Conservation (phyloP, 352 stramenopile genomes). For the Phytophthora cajani region DNA sequence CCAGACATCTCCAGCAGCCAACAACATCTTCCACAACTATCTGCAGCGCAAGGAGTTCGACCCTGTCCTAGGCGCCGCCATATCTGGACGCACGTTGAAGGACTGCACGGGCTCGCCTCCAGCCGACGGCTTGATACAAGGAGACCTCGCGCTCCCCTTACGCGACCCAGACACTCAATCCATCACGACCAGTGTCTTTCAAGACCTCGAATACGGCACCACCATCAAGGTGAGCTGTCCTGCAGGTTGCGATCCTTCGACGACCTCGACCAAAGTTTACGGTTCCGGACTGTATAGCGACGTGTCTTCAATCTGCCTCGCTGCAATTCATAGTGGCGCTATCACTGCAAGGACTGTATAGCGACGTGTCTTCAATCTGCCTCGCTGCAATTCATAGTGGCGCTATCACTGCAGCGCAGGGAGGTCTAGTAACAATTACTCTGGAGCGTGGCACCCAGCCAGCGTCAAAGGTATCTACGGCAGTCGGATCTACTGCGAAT, state of each 20-base stretch:
- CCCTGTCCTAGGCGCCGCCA: conserved; percentile 49
- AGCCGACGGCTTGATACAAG: conserved; percentile 81
- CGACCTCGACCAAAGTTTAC: conserved; percentile 42
- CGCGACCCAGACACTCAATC: conserved; percentile 24
- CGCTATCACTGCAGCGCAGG: conserved; percentile 48
- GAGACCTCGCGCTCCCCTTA: conserved; percentile 52
- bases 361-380: conserved; percentile 92
- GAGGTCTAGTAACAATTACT: conserved; percentile 78
- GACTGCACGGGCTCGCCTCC: conserved; percentile 93
- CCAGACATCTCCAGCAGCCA: conserved; percentile 68
- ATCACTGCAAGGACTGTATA: conserved; percentile 74
- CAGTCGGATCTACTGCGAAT: conserved; percentile 55
- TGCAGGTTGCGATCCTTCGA: conserved; percentile 46
- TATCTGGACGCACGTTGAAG: conserved; percentile 80
- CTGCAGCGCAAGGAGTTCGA: conserved; percentile 50
- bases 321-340: conserved; percentile 91
- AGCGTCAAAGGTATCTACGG: conserved; percentile 3
- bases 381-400: conserved; percentile 91
- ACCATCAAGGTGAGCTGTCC: conserved; percentile 88
- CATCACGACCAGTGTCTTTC: conserved; percentile 50
- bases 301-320: conserved; percentile 88
- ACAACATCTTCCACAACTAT: conserved; percentile 96
- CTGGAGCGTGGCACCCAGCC: conserved; percentile 54
- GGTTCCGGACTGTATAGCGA: conserved; percentile 89
- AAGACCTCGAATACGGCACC: conserved; percentile 91